Evolutionary conservation across 352 stramenopile genomes (phyloP).

Genomic region (Globisporangium okanoganense): DNA sequence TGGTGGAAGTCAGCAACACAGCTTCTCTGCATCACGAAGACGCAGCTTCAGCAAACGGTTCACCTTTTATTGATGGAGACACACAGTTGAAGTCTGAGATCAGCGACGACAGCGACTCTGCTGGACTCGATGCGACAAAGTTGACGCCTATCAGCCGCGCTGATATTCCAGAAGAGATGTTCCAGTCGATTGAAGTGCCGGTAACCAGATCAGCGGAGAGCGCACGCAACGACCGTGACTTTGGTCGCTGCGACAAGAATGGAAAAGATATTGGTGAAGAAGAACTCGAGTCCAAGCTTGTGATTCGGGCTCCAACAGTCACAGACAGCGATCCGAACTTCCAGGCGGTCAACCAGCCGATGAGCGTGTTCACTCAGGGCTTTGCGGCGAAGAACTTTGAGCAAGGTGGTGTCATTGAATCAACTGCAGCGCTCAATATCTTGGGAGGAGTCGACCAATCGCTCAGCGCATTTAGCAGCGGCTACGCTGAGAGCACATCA

Average conservation of each 20-base stretch:
- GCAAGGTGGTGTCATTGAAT: neutral
- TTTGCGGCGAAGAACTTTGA: slow-evolving; percentile 15
- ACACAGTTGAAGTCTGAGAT: neutral
- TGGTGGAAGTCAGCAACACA: neutral
- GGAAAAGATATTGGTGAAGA: neutral
- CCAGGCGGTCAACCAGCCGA: slow-evolving; percentile 25
- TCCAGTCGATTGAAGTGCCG: slow-evolving; percentile 38
- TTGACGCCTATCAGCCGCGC: neutral
- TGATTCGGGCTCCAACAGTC: neutral
- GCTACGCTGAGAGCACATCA: slow-evolving; percentile 9
- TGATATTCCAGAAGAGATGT: slow-evolving; percentile 43
- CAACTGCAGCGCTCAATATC: neutral
- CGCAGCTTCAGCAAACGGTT: neutral
- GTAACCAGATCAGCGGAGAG: neutral
- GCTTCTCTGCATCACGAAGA: neutral
- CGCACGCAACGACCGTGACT: neutral
- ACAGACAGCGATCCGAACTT: slow-evolving; percentile 1
- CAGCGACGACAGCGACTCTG: neutral
- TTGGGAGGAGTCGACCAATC: slow-evolving; percentile 23
- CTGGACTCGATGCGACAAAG: neutral
- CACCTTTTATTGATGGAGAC: too few relatives aligned
- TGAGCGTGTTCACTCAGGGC: slow-evolving; percentile 43
- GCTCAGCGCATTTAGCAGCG: slow-evolving; percentile 35
- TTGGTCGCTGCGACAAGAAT: neutral
- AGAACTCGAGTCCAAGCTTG: neutral